Evolutionary conservation across 2,329 filamentous ascomycete species (phyloP).

Genomic region (Colletotrichum acutatum): DNA sequence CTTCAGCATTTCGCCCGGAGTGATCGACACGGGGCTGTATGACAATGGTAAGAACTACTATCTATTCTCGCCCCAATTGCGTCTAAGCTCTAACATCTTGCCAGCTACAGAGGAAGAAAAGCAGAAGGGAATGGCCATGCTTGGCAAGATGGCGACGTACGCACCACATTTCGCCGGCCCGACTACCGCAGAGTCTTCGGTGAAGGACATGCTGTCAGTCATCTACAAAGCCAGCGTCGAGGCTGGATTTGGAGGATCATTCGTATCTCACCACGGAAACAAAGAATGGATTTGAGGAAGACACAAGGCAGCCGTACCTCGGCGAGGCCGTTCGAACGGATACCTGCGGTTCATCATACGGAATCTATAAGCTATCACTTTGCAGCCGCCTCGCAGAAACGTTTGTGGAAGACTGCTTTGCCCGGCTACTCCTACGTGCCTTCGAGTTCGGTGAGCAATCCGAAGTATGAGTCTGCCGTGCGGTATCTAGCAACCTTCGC

Average conservation of each 20-base stretch:
- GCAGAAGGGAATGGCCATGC: background rate
- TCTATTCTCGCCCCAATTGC: too few species aligned
- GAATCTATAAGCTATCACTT: background rate
- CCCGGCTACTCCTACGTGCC: background rate
- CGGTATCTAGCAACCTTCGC: background rate
- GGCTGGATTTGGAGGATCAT: background rate
- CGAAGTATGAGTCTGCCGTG: background rate
- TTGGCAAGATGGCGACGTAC: background rate
- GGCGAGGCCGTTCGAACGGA: background rate
- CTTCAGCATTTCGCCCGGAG: constrained; percentile 62
- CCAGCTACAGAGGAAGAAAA: background rate
- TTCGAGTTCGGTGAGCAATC: background rate
- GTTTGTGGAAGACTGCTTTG: background rate
- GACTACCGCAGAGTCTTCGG: background rate
- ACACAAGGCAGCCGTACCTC: background rate
- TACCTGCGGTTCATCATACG: background rate
- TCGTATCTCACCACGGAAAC: background rate
- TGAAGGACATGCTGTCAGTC: background rate
- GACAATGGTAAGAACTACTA: constrained; percentile 38
- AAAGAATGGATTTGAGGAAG: background rate
- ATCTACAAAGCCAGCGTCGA: background rate
- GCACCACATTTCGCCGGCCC: background rate
- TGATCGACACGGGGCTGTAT: constrained; percentile 55
- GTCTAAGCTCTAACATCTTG: background rate
- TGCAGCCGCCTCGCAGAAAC: background rate